phyloP scores from a whole-genome alignment of 257 asterid genomes.

The Gardenia jasminoides region DNA sequence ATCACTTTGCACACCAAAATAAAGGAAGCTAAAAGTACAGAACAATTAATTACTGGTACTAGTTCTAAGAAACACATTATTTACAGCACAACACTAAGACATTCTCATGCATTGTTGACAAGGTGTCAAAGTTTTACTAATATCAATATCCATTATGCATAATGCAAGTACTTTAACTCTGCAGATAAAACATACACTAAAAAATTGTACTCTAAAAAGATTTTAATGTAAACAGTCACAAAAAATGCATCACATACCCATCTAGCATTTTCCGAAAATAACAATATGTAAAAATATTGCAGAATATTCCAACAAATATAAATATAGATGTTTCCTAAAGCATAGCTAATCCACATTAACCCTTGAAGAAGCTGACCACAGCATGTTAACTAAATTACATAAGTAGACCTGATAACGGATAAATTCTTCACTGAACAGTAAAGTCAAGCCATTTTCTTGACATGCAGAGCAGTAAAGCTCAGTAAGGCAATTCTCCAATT shows the following conservation, averaged over 20 bases:
- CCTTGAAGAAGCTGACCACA: neutral
- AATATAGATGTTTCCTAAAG: neutral
- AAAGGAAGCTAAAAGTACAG: neutral
- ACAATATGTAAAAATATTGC: neutral
- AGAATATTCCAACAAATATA: neutral
- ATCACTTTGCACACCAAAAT: neutral
- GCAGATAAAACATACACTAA: neutral
- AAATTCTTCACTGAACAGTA: conserved; percentile 38
- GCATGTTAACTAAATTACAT: neutral
- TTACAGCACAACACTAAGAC: neutral
- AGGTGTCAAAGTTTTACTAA: neutral
- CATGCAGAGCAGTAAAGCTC: conserved; percentile 58
- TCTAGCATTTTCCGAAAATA: neutral
- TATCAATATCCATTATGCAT: neutral
- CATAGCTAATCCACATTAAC: neutral
- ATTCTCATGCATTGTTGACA: neutral
- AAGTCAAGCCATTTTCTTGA: conserved; percentile 35
- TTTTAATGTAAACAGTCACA: neutral
- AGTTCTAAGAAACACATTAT: neutral
- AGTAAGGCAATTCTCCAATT: conserved; percentile 61
- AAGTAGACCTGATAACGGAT: conserved; percentile 58
- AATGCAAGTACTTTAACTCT: neutral
- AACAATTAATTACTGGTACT: neutral
- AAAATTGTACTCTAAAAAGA: neutral
- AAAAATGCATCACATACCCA: neutral